Percentiles rank a stretch among this genome's conserved stretches.
Evolutionary conservation across 495 filamentous ascomycete genomes (phyloP).

Genomic region (Aspergillus nanangensis): DNA sequence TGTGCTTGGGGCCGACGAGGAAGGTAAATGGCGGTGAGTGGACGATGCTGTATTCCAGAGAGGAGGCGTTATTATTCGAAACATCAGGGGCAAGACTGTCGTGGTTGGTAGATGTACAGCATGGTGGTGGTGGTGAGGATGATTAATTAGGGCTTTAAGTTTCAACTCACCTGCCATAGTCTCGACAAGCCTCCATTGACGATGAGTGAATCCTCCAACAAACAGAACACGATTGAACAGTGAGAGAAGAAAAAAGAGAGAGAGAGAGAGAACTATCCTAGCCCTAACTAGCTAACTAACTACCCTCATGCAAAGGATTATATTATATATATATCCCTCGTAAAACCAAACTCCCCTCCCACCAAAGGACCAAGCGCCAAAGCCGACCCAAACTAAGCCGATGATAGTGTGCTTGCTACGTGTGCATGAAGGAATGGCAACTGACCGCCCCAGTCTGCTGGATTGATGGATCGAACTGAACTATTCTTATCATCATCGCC

Average conservation of each 20-base stretch:
- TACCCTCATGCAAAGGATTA: neutral
- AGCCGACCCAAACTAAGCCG: slow-evolving; percentile 23
- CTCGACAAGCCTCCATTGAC: slow-evolving; percentile 27
- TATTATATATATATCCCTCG: neutral
- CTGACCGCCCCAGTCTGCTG: slow-evolving; percentile 24
- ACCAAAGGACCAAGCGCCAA: slow-evolving; percentile 12
- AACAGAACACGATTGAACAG: neutral
- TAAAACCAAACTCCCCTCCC: neutral
- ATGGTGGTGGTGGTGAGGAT: neutral
- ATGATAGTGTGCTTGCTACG: slow-evolving; percentile 28
- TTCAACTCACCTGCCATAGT: slow-evolving; percentile 35
- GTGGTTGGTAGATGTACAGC: slow-evolving; percentile 3
- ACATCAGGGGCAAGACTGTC: slow-evolving; percentile 12
- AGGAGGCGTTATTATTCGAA: slow-evolving; percentile 4
- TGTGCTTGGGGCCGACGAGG: slow-evolving; percentile 41
- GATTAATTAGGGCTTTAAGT: neutral
- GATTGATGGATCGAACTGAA: too few species aligned
- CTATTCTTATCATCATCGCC: too few species aligned
- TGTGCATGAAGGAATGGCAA: slow-evolving; percentile 18
- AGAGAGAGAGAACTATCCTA: neutral
- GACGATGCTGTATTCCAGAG: slow-evolving; percentile 30
- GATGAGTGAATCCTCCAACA: neutral
- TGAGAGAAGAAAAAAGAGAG: slow-evolving; percentile 3
- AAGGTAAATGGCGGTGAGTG: slow-evolving; percentile 44
- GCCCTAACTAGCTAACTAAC: neutral